A percentile compares a stretch with the other conserved stretches of the same genome.
phyloP scores from a whole-genome alignment of 192 early-diverging fungal species.

The Cladochytrium replicatum region DNA sequence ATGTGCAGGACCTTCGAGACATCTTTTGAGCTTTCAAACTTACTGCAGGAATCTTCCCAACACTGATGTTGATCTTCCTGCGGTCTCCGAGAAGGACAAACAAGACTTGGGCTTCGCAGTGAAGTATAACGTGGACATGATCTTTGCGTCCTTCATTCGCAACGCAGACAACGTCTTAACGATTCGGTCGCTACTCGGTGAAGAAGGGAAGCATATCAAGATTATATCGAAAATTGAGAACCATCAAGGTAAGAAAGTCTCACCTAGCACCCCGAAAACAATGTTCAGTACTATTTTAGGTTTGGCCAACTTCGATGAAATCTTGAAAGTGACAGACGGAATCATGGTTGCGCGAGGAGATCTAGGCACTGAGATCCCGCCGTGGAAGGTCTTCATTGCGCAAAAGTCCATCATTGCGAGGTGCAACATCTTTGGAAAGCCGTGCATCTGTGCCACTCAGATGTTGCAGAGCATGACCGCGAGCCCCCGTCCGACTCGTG shows the following conservation, averaged over 20 bases:
- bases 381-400: slow-evolving; percentile 73
- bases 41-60: slow-evolving; percentile 47
- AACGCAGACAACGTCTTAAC: slow-evolving; percentile 56
- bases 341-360: slow-evolving; percentile 89
- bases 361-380: slow-evolving; percentile 79
- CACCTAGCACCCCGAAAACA: neutral
- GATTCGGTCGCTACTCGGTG: slow-evolving; percentile 3
- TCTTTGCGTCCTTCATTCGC: slow-evolving; percentile 84
- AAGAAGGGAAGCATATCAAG: slow-evolving; percentile 17
- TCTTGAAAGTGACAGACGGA: slow-evolving; percentile 71
- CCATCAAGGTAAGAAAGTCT: slow-evolving; percentile 3
- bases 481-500: slow-evolving; percentile 73
- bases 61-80: slow-evolving; percentile 52
- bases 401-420: slow-evolving; percentile 90
- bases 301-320: slow-evolving; percentile 61
- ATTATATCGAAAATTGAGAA: slow-evolving; percentile 25
- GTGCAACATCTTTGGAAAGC: slow-evolving; percentile 80
- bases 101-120: slow-evolving; percentile 69
- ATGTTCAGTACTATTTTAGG: slow-evolving; percentile 62
- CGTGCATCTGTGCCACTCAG: slow-evolving; percentile 75
- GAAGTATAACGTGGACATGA: slow-evolving; percentile 71
- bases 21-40: slow-evolving; percentile 66
- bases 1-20: neutral
- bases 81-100: slow-evolving; percentile 79
- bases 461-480: slow-evolving; percentile 40